Evolutionary conservation across 495 filamentous ascomycete genomes (phyloP), one percentile per base, ranked within the genome.

Genomic region (Penicillium paradoxum): DNA sequence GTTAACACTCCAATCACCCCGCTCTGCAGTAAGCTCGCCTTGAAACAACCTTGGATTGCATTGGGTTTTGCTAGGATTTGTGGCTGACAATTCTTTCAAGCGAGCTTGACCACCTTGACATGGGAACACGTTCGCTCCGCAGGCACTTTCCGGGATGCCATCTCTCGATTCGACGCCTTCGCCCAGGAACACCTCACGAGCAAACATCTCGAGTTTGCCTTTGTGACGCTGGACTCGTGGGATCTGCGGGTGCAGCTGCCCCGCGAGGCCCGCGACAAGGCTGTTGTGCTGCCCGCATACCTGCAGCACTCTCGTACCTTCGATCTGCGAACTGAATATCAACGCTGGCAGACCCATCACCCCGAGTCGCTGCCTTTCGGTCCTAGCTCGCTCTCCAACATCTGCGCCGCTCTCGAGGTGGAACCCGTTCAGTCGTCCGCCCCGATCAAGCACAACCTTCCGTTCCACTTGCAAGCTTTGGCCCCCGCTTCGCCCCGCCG

Each of bases 51-150:
- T 27, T 45, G 14, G 32, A 30, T 46, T 22, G 19, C 37, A 29
- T 36, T 36, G 37, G 25, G 36, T 50, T 30, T 51, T 18, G 40
- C 17, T 48, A 39, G 47, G 44, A 57, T 44, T 44, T 44, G 56
- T 64, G 56, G 57, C 72, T 72, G 60, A 72, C 60, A 55, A 58
- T 62, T 52, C 57, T 59, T 36, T 53, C 60, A 64, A 96, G 91
- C 93, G 70, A 97, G 91, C 73, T 79, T 98, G 70, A 98, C 93
- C 22, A 98, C 93, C 51, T 78, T 98, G 59, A 97, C 93, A 34
- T 97, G 95, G 95, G 93, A 98, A 71, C 91, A 98, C 73, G 95
- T 97, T 62, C 88, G 95, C 63, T 90, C 89, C 55, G 92, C 95
- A 60, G 93, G 93, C 45, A 89, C 90, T 47, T 98, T 98, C 80